These are phyloP conservation scores for Pleurotus pulmonarius DNA, from an alignment of 768 basidiomycete species.

Conservation along the genomic window DNA sequence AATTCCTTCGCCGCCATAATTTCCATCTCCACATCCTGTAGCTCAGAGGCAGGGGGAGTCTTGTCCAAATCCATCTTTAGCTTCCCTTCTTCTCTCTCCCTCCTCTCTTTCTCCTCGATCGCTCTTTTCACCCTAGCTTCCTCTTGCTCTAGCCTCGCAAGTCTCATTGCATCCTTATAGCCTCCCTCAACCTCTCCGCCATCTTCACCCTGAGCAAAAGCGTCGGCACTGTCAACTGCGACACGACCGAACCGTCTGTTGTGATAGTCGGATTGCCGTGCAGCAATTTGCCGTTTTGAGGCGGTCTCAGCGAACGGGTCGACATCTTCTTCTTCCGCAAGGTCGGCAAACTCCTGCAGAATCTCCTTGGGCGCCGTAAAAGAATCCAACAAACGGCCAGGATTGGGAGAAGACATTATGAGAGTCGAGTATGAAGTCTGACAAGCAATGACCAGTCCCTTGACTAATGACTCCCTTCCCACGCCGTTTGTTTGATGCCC, in stretches of 20 bases:
- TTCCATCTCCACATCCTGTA: constrained; percentile 70
- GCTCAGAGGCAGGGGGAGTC: constrained; percentile 82
- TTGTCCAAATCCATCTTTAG: constrained; percentile 87
- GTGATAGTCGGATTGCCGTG: constrained; percentile 94
- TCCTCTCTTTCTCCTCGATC: constrained; percentile 86
- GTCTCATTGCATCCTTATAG: constrained; percentile 95
- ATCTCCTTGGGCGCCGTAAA: constrained; percentile 93
- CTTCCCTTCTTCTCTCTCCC: constrained; percentile 66
- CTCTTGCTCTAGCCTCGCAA: constrained; percentile 89
- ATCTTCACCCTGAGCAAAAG: constrained; percentile 65
- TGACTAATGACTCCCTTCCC: no score
- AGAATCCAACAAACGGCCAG: constrained; percentile 80
- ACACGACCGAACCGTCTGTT: constrained; percentile 85
- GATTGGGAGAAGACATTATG: constrained; percentile 50
- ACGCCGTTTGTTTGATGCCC: no score
- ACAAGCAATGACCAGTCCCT: no score
- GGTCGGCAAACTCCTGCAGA: constrained; percentile 87
- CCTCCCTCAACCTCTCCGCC: constrained; percentile 76
- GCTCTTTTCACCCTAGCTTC: constrained; percentile 78
- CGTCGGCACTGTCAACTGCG: constrained; percentile 78
- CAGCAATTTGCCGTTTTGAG: constrained; percentile 88
- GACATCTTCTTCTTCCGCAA: constrained; percentile 90
- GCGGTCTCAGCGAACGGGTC: constrained; percentile 94
- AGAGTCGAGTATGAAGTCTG: no score
- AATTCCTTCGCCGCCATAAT: constrained; percentile 53